Evolutionary conservation across 805 yeast genomes (phyloP).

Genomic region (Candida vaughaniae): DNA sequence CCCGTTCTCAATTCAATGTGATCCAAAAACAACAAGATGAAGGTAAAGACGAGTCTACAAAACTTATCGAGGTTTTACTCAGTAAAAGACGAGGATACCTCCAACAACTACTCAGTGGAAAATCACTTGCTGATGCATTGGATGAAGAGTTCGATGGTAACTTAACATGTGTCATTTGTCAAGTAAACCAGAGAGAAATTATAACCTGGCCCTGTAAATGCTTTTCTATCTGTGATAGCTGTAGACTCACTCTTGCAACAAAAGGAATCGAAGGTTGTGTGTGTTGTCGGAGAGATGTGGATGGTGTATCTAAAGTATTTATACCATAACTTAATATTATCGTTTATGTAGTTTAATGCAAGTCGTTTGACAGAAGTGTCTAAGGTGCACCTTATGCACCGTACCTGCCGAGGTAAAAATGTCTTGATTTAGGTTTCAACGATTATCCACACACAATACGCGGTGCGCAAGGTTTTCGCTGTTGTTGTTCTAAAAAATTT

Average conservation of each 20-base stretch:
- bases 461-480: too few relatives aligned
- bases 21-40: neutral
- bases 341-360: too few relatives aligned
- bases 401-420: too few relatives aligned
- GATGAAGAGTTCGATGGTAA: slow-evolving; percentile 24
- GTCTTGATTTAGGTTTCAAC: too few relatives aligned
- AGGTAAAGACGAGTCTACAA: slow-evolving; percentile 16
- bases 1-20: slow-evolving; percentile 30
- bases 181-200: slow-evolving; percentile 66
- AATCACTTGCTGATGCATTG: neutral
- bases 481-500: too few relatives aligned
- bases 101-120: slow-evolving; percentile 2
- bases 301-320: slow-evolving; percentile 60
- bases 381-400: too few relatives aligned
- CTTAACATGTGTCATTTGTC: slow-evolving; percentile 77
- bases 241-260: slow-evolving; percentile 70
- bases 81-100: slow-evolving; percentile 13
- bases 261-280: slow-evolving; percentile 79
- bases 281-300: slow-evolving; percentile 76
- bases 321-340: slow-evolving; percentile 58
- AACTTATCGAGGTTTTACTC: slow-evolving; percentile 22
- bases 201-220: slow-evolving; percentile 94
- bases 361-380: neutral
- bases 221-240: slow-evolving; percentile 81
- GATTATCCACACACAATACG: too few relatives aligned